Percentiles rank a stretch among this genome's conserved stretches.
These are phyloP conservation scores for Saccharomycopsis javanensis DNA, from an alignment of 805 yeast genomes.

Conservation along the genomic window DNA sequence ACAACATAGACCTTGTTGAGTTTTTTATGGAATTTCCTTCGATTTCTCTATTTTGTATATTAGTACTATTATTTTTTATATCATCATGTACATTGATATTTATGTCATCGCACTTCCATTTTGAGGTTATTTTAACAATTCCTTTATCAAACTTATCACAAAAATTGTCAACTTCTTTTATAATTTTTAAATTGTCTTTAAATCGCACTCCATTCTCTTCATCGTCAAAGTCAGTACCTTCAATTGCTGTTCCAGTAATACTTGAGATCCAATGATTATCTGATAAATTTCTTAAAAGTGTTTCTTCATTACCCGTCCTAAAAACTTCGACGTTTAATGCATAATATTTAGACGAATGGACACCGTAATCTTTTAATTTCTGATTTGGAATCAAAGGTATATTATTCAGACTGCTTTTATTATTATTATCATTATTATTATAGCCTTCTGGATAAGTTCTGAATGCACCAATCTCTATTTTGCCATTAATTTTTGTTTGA, in stretches of 20 bases:
- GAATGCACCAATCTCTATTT: constrained; percentile 81
- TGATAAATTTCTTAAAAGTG: constrained; percentile 35
- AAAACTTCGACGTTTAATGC: constrained; percentile 53
- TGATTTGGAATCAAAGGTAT: constrained; percentile 32
- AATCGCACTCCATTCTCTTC: neutral
- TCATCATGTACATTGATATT: constrained; percentile 16
- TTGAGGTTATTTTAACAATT: neutral
- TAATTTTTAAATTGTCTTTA: neutral
- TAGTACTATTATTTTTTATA: constrained; percentile 15
- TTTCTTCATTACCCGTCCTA: constrained; percentile 40
- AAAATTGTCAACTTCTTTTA: neutral
- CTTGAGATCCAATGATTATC: constrained; percentile 39
- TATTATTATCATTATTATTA: neutral
- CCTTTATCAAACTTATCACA: neutral
- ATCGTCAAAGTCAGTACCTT: constrained; percentile 12
- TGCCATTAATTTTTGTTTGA: constrained; percentile 49
- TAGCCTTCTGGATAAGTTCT: constrained; percentile 49
- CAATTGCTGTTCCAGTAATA: constrained; percentile 21
- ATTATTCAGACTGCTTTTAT: neutral
- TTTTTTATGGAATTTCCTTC: neutral
- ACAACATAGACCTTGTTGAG: neutral
- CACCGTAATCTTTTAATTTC: constrained; percentile 58
- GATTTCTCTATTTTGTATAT: constrained; percentile 10
- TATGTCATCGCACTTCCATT: constrained; percentile 21
- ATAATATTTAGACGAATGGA: constrained; percentile 61